Percentiles rank a stretch among this genome's conserved stretches.
Conservation (phyloP, 2,329 filamentous ascomycete species). For the Penicillium sp. region DNA sequence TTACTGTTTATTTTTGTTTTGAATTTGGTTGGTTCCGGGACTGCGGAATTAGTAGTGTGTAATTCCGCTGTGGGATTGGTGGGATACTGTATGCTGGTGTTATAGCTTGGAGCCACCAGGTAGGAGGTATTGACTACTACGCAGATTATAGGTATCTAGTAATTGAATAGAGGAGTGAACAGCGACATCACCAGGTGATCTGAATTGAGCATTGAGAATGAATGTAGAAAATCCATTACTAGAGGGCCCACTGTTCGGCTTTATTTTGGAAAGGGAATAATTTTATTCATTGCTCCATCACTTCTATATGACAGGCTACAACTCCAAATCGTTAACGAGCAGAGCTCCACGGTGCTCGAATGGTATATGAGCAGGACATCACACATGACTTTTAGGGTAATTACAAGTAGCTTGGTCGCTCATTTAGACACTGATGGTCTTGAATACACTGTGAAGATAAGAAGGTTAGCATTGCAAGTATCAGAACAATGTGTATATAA, state of each 20-base stretch:
- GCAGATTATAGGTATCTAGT: neutral
- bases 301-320: conserved; percentile 6
- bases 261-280: conserved; percentile 1
- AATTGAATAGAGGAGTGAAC: neutral
- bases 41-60: conserved; percentile 4
- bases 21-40: neutral
- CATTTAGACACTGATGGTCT: conserved; percentile 74
- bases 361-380: conserved; percentile 30
- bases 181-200: neutral
- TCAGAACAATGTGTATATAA: neutral
- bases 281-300: conserved; percentile 17
- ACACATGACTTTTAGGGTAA: conserved; percentile 21
- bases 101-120: neutral
- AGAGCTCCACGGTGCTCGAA: conserved; percentile 19
- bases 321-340: conserved; percentile 19
- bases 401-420: conserved; percentile 9
- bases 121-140: neutral
- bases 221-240: neutral
- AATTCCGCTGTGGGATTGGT: conserved; percentile 9
- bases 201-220: neutral
- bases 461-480: conserved; percentile 17
- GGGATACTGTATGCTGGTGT: neutral
- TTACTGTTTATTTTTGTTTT: neutral
- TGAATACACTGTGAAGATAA: conserved; percentile 62
- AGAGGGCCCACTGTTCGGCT: neutral